These are phyloP conservation scores for Pilasporangium apinafurcum DNA, from an alignment of 352 stramenopile genomes.

Conservation along the genomic window DNA sequence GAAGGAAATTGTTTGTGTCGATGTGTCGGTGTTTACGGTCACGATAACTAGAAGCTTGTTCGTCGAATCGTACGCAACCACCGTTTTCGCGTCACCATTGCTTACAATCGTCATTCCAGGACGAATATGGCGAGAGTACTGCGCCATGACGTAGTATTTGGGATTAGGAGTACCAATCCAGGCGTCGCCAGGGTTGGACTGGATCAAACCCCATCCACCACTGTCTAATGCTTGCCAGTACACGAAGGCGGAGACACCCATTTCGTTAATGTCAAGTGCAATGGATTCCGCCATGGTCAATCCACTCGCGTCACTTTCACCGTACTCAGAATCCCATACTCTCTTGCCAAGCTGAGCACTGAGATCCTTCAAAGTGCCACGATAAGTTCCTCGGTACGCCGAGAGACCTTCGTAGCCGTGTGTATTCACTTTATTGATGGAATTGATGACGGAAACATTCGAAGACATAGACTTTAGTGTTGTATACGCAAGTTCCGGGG, in stretches of 20 bases:
- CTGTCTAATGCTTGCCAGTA: constrained; percentile 60
- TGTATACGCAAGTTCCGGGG: constrained; percentile 19
- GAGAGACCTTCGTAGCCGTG: constrained; percentile 40
- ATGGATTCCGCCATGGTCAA: constrained; percentile 43
- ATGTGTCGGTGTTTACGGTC: constrained; percentile 28
- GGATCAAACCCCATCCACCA: constrained; percentile 43
- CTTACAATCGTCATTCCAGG: constrained; percentile 43
- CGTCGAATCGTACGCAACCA: constrained; percentile 28
- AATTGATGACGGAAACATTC: constrained; percentile 12
- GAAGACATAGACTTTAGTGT: constrained; percentile 22
- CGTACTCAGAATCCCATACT: constrained; percentile 60
- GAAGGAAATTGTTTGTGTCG: constrained; percentile 21
- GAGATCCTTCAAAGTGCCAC: constrained; percentile 22
- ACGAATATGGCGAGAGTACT: constrained; percentile 60
- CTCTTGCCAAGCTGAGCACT: constrained; percentile 19
- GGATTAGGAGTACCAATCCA: constrained; percentile 27
- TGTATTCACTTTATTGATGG: constrained; percentile 48
- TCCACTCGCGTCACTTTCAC: constrained; percentile 35
- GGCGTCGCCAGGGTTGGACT: constrained; percentile 28
- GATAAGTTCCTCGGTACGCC: constrained; percentile 34
- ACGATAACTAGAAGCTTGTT: constrained; percentile 36
- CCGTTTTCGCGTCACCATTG: constrained; percentile 27
- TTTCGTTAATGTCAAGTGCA: constrained; percentile 47
- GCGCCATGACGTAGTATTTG: constrained; percentile 51
- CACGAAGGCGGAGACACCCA: constrained; percentile 50